Evolutionary conservation across 2,329 filamentous ascomycete species (phyloP).

Genomic region (Phaeophleospora eucalypticola): DNA sequence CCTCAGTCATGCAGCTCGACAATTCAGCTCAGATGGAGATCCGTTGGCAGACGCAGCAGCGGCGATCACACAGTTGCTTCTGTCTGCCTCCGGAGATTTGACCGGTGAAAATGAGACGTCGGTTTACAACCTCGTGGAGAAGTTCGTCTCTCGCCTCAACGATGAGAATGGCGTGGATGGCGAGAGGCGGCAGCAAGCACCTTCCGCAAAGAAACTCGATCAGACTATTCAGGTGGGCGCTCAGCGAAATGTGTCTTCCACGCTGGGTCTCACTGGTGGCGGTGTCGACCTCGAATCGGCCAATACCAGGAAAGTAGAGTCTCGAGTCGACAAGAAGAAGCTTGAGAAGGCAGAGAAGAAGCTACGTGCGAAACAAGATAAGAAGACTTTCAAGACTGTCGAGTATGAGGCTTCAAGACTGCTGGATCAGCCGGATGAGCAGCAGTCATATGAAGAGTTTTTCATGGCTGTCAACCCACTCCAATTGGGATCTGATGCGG

Average conservation of each 20-base stretch:
- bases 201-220: conserved; percentile 78
- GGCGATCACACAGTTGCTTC: conserved; percentile 78
- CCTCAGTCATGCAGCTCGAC: conserved; percentile 83
- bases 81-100: conserved; percentile 87
- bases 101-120: conserved; percentile 67
- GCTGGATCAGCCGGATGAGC: conserved; percentile 73
- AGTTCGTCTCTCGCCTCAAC: conserved; percentile 80
- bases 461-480: conserved; percentile 99
- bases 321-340: conserved; percentile 97
- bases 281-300: conserved; percentile 91
- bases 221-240: conserved; percentile 93
- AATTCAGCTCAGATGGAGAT: conserved; percentile 72
- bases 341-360: conserved; percentile 97
- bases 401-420: conserved; percentile 94
- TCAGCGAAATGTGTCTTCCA: conserved; percentile 94
- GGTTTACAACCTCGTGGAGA: conserved; percentile 78
- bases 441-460: conserved; percentile 97
- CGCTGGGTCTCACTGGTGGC: conserved; percentile 77
- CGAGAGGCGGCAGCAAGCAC: conserved; percentile 65
- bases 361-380: conserved; percentile 96
- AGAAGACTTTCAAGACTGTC: conserved; percentile 97
- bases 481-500: conserved; percentile 69
- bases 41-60: conserved; percentile 80
- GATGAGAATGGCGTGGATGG: conserved; percentile 65
- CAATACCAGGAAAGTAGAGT: conserved; percentile 90